Base-by-base conservation (phyloP, 129 eudicot genomes). In the Erigeron canadensis region DNA sequence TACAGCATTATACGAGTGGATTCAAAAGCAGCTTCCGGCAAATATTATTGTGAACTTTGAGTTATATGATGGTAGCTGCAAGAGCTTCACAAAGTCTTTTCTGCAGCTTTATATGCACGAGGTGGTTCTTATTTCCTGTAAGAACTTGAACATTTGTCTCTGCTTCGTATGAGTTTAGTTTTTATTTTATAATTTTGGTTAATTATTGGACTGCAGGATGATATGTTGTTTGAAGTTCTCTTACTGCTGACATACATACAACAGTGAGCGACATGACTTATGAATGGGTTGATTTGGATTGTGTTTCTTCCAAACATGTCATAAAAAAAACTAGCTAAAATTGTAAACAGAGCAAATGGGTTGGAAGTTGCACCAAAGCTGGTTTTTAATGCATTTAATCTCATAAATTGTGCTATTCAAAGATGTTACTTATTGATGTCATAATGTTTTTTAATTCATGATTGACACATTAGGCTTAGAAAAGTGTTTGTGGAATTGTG, bases 221-320 rank as follows among this genome's bases (percentile, higher is more conserved):
- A 94, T 82, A 79, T 89, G 69, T 82, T 94, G 48, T 94, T 94
- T 81, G 70, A 84, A 82, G 79, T 89, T 67, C 98, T 94, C 67
- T 82, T 94, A 86, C 92, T 80, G 74, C 73, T 89, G 75, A 77
- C 86, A 51, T n/a, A 69, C 44, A 65, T 76, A 5, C 81, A 43
- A 69, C 72, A 3, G 98, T 89, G 84, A 85, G 92, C 46, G 39
- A 39, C 21, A 0, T 40, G 9, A 53, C 21, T 66, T 38, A 44
- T 6, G 43, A 18, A 50, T n/a, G 7, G 56, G 15, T 13, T n/a
- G n/a, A n/a, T 48, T 39, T 64, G 2, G 17, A 2, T 38, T 38
- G 63, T 57, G 38, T 21, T 44, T 44, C 11, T 6, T 44, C 48
- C 48, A 44, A 44, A 44, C 48, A 10, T 2, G 11, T 10, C 48